Evolutionary conservation across 371 early-diverging fungal genomes (phyloP).

Genomic region (Mucor ambiguus): DNA sequence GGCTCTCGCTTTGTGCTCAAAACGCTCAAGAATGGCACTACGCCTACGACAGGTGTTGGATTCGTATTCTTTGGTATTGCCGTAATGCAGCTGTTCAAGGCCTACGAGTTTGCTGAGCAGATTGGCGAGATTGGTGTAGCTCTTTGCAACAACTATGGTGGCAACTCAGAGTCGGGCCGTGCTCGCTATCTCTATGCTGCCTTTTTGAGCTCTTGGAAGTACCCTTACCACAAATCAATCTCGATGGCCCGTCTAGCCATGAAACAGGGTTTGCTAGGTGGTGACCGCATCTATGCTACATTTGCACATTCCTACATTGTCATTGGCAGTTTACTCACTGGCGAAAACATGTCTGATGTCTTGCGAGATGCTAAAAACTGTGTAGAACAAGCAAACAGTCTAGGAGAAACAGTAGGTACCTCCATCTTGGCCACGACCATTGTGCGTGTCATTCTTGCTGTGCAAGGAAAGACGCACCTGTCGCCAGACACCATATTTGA

Average conservation of each 20-base stretch:
- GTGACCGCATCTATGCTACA: constrained; percentile 45
- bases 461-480: constrained; percentile 45
- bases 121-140: constrained; percentile 45
- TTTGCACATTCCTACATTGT: constrained; percentile 45
- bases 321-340: constrained; percentile 32
- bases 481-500: constrained; percentile 39
- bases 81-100: constrained; percentile 42
- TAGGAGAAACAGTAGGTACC: constrained; percentile 31
- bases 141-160: constrained; percentile 44
- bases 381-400: constrained; percentile 32
- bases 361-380: constrained; percentile 42
- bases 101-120: constrained; percentile 46
- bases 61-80: constrained; percentile 51
- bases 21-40: constrained; percentile 41
- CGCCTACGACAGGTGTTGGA: constrained; percentile 49
- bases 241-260: constrained; percentile 41
- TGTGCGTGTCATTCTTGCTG: constrained; percentile 40
- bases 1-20: constrained; percentile 35
- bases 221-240: constrained; percentile 40
- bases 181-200: constrained; percentile 40
- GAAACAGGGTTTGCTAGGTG: constrained; percentile 45
- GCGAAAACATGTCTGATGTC: constrained; percentile 40
- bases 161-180: constrained; percentile 44
- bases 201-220: constrained; percentile 43
- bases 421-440: constrained; percentile 31